These are phyloP conservation scores for Harringtonia aguacate DNA, from an alignment of 2,329 filamentous ascomycete species.

Conservation along the genomic window DNA sequence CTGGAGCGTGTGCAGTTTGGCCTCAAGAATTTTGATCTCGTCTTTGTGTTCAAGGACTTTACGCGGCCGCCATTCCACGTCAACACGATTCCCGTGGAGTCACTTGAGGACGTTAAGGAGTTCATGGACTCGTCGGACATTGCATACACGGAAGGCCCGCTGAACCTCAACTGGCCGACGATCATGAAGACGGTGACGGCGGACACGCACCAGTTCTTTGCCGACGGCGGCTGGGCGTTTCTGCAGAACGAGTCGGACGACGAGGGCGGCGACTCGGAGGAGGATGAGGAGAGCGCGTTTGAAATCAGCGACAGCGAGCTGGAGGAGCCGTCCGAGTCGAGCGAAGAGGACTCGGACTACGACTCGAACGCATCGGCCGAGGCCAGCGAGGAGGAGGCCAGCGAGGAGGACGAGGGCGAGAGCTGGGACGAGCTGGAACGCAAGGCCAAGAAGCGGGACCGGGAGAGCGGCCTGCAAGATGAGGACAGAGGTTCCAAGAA, in stretches of 20 bases:
- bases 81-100: constrained; percentile 96
- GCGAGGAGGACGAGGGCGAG: constrained; percentile 68
- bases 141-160: constrained; percentile 82
- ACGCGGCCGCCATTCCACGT: constrained; percentile 81
- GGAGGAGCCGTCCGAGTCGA: constrained; percentile 66
- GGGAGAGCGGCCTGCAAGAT: constrained; percentile 57
- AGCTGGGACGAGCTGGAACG: constrained; percentile 93
- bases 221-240: constrained; percentile 92
- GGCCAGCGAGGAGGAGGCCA: constrained; percentile 66
- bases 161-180: constrained; percentile 97
- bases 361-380: constrained; percentile 81
- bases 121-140: constrained; percentile 96
- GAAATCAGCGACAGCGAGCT: constrained; percentile 83
- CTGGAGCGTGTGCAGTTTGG: constrained; percentile 94
- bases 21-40: constrained; percentile 97
- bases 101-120: constrained; percentile 89
- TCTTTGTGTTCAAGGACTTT: constrained; percentile 98
- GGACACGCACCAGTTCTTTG: constrained; percentile 91
- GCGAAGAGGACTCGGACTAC: constrained; percentile 82
- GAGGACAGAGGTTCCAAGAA: constrained; percentile 62
- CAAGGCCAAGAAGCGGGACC: constrained; percentile 79
- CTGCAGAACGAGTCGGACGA: constrained; percentile 79
- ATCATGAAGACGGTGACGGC: constrained; percentile 99
- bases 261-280: constrained; percentile 64
- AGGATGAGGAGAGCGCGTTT: constrained; percentile 86